These are phyloP conservation scores for Takakia lepidozioides DNA, from an alignment of 225 moss, liverwort and hornwort species.

Conservation along the genomic window DNA sequence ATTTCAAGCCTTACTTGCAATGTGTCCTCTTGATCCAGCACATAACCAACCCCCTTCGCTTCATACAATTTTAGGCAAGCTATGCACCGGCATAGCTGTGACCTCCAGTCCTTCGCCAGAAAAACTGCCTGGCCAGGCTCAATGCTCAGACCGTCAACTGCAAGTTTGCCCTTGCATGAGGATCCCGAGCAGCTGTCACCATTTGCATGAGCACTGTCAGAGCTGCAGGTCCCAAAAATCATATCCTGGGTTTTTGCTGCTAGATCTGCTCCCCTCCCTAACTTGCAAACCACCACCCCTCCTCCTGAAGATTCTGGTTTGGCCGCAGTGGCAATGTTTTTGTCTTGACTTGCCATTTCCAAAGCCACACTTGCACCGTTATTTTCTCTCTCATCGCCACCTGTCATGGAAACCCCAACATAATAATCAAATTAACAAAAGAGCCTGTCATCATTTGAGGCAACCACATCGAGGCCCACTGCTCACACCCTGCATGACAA, in stretches of 20 bases:
- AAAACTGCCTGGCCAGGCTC: slow-evolving; percentile 46
- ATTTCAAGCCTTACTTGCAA: slow-evolving; percentile 41
- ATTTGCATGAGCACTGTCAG: too few species aligned
- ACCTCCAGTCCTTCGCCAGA: slow-evolving; percentile 62
- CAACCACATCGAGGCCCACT: too few species aligned
- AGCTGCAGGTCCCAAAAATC: slow-evolving; percentile 1
- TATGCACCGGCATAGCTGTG: slow-evolving; percentile 58
- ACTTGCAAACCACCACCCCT: slow-evolving; percentile 7
- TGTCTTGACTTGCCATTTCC: too few species aligned
- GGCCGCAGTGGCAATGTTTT: background rate
- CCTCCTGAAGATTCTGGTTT: slow-evolving; percentile 9
- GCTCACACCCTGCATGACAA: too few species aligned
- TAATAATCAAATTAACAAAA: too few species aligned
- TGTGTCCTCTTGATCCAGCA: slow-evolving; percentile 72
- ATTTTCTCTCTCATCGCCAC: too few species aligned
- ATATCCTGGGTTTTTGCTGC: too few species aligned
- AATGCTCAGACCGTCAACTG: background rate
- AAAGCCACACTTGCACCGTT: too few species aligned
- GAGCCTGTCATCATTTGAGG: too few species aligned
- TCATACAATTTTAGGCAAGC: slow-evolving; percentile 56
- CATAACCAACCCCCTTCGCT: slow-evolving; percentile 34
- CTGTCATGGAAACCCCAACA: too few species aligned
- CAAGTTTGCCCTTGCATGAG: too few species aligned
- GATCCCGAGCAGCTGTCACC: too few species aligned
- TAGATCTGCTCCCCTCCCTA: slow-evolving; percentile 14